Percentiles rank a stretch among this genome's conserved stretches.
These are phyloP conservation scores for Lachancea sp. DNA, from an alignment of 805 yeast species.

Conservation along the genomic window DNA sequence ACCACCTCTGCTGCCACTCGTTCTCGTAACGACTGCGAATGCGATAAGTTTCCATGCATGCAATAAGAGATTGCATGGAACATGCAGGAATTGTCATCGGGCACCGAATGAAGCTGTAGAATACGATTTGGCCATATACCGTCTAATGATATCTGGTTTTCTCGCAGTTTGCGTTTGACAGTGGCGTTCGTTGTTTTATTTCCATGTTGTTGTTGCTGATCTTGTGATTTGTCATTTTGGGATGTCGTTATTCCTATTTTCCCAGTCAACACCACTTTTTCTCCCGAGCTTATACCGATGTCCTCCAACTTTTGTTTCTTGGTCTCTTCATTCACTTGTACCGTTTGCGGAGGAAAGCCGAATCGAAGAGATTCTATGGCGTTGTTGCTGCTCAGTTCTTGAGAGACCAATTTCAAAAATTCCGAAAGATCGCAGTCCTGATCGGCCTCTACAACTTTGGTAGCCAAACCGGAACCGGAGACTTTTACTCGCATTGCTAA, in stretches of 20 bases:
- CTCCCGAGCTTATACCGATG: slow-evolving; percentile 51
- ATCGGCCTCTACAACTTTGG: slow-evolving; percentile 33
- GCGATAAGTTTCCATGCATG: slow-evolving; percentile 37
- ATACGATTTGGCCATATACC: slow-evolving; percentile 4
- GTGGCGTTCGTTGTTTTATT: not conserved
- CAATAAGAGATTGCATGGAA: slow-evolving; percentile 60
- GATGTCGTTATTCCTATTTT: not conserved
- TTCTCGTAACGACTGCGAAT: slow-evolving; percentile 44
- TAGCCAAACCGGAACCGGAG: slow-evolving; percentile 19
- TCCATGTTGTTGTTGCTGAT: not conserved
- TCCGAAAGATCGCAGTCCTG: slow-evolving; percentile 32
- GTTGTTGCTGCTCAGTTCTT: slow-evolving; percentile 3
- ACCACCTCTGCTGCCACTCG: slow-evolving; percentile 44
- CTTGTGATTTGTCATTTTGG: not conserved
- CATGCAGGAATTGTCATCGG: slow-evolving; percentile 75
- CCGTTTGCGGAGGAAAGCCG: slow-evolving; percentile 57
- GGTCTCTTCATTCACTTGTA: slow-evolving; percentile 29
- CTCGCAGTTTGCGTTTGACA: slow-evolving; percentile 1
- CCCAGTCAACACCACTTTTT: slow-evolving; percentile 42
- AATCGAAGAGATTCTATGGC: slow-evolving; percentile 31
- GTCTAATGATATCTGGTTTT: slow-evolving; percentile 6
- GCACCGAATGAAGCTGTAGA: slow-evolving; percentile 50
- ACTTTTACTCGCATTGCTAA: slow-evolving; percentile 37
- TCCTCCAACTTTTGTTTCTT: slow-evolving; percentile 27
- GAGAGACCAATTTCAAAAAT: not conserved